phyloP scores from a whole-genome alignment of 2,329 filamentous ascomycete species.

The Botryotinia convoluta region DNA sequence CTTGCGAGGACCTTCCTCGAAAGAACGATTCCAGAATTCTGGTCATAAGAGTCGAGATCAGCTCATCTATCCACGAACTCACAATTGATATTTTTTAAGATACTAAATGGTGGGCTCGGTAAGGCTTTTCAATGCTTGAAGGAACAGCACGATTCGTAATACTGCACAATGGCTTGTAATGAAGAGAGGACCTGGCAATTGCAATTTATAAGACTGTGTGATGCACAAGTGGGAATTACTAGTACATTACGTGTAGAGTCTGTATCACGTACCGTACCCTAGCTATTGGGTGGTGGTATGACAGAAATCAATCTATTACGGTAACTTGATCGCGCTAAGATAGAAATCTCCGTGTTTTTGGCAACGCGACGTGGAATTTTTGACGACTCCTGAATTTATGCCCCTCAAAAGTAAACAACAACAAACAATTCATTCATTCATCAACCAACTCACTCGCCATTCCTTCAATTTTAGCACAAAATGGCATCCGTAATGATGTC shows the following conservation, averaged over 20 bases:
- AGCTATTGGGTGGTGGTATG: no score
- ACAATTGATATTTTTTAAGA: not conserved
- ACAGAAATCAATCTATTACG: slow-evolving; percentile 31
- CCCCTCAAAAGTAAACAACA: slow-evolving; percentile 29
- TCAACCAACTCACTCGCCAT: slow-evolving; percentile 24
- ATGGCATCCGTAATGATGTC: slow-evolving; percentile 40
- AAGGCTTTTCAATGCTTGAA: not conserved
- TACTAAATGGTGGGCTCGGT: not conserved
- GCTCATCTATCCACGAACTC: not conserved
- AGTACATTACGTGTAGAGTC: not conserved
- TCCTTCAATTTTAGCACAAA: slow-evolving; percentile 10
- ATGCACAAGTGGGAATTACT: not conserved
- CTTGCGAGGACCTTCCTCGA: not conserved
- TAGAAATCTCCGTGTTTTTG: slow-evolving; percentile 25
- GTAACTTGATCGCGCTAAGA: slow-evolving; percentile 24
- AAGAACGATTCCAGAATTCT: not conserved
- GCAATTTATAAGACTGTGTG: not conserved
- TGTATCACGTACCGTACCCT: not conserved
- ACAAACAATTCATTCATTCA: slow-evolving; percentile 20
- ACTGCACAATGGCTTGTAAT: not conserved
- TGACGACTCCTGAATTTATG: slow-evolving; percentile 25
- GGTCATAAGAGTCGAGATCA: not conserved
- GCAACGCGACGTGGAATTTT: slow-evolving; percentile 22
- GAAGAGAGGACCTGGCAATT: not conserved
- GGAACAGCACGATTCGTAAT: not conserved